Conservation (phyloP, 768 basidiomycete species). For the Suillus occidentalis region DNA sequence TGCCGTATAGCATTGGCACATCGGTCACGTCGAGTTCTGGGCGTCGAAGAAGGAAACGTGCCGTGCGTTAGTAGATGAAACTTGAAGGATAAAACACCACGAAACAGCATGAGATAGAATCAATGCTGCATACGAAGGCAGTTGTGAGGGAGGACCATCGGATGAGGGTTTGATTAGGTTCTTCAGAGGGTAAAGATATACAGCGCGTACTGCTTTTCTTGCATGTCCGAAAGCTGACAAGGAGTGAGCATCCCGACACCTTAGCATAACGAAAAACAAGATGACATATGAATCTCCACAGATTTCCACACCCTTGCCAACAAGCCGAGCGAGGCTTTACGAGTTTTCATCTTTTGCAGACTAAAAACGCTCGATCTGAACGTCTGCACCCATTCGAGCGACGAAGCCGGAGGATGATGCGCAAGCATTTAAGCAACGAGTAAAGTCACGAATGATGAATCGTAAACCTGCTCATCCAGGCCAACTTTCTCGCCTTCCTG, state of each 20-base stretch:
- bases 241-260: neutral
- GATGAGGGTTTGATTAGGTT: slow-evolving; percentile 49
- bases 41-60: slow-evolving; percentile 88
- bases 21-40: slow-evolving; percentile 77
- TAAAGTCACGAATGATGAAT: slow-evolving; percentile 74
- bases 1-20: slow-evolving; percentile 87
- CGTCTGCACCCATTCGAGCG: too few relatives aligned
- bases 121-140: slow-evolving; percentile 79
- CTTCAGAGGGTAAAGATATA: slow-evolving; percentile 67
- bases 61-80: slow-evolving; percentile 83
- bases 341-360: slow-evolving; percentile 65
- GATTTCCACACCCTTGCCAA: slow-evolving; percentile 59
- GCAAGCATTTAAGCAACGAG: slow-evolving; percentile 62
- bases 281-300: slow-evolving; percentile 55
- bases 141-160: slow-evolving; percentile 44
- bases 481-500: slow-evolving; percentile 18
- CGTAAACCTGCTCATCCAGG: slow-evolving; percentile 57
- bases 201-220: slow-evolving; percentile 75
- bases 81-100: slow-evolving; percentile 87
- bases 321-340: slow-evolving; percentile 60
- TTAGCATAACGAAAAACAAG: neutral
- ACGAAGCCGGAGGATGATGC: too few relatives aligned
- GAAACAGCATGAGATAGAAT: slow-evolving; percentile 80
- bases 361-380: too few relatives aligned
- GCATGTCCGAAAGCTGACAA: slow-evolving; percentile 59